Conservation (phyloP, 2,329 filamentous ascomycete genomes). For the Sclerotiophoma versabilis region DNA sequence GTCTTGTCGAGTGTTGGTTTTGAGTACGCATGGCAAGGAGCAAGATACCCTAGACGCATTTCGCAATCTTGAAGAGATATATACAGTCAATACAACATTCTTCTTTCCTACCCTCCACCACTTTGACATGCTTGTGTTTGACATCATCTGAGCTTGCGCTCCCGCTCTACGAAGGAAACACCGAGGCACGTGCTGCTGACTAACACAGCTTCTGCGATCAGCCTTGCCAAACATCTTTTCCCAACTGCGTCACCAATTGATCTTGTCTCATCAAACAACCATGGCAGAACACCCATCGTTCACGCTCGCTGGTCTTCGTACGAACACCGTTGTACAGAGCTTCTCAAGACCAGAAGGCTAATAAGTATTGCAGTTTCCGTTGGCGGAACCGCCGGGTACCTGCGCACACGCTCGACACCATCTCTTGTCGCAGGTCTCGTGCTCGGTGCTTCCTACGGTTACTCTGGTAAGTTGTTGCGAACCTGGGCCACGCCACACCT, state of each 20-base stretch:
- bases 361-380: constrained; percentile 27
- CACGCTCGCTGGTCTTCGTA: constrained; percentile 38
- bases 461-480: constrained; percentile 24
- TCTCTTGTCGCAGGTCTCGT: constrained; percentile 37
- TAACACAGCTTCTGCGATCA: background rate
- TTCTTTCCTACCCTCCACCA: too few relatives aligned
- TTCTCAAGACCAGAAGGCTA: background rate
- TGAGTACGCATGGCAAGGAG: constrained; percentile 5
- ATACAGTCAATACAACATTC: background rate
- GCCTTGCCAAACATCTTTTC: background rate
- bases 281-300: constrained; percentile 44
- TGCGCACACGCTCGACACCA: constrained; percentile 38
- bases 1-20: background rate
- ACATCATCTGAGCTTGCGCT: background rate
- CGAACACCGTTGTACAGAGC: background rate
- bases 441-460: constrained; percentile 36
- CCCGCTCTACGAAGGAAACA: background rate
- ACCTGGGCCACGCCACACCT: too few relatives aligned
- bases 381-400: constrained; percentile 38
- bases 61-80: background rate
- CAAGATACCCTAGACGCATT: constrained; percentile 12
- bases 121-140: background rate
- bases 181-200: constrained; percentile 9
- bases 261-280: background rate
- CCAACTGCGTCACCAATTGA: background rate